phyloP scores from a whole-genome alignment of 2,329 filamentous ascomycete genomes.

The Exserohilum turcica region DNA sequence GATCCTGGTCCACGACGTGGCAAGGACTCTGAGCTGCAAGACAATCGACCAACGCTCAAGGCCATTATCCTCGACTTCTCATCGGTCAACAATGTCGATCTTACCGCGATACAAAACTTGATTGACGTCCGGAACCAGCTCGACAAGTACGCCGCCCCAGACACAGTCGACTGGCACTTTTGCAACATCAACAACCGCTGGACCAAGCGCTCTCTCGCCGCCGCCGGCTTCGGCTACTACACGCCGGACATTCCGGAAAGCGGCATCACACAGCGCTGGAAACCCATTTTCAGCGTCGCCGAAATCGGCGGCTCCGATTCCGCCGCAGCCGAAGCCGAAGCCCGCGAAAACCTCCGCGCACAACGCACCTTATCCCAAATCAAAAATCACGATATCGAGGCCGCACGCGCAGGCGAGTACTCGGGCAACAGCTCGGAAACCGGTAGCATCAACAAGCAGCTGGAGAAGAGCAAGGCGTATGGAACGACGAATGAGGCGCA shows the following conservation, averaged over 20 bases:
- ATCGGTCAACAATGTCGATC: constrained; percentile 91
- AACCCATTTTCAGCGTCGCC: constrained; percentile 90
- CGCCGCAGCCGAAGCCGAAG: constrained; percentile 73
- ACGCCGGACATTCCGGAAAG: constrained; percentile 58
- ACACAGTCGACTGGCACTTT: constrained; percentile 92
- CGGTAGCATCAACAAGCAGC: constrained; percentile 41
- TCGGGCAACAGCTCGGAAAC: constrained; percentile 25
- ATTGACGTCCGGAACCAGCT: constrained; percentile 96
- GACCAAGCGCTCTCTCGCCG: constrained; percentile 88
- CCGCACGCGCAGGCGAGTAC: constrained; percentile 17
- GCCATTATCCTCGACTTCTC: constrained; percentile 94
- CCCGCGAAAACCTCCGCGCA: constrained; percentile 61
- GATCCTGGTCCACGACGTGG: constrained; percentile 76
- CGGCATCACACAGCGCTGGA: constrained; percentile 72
- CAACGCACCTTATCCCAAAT: constrained; percentile 49
- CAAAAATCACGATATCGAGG: constrained; percentile 50
- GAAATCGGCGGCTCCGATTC: constrained; percentile 78
- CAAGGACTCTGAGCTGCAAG: constrained; percentile 50
- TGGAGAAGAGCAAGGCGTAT: constrained; percentile 41
- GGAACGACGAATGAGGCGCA: constrained; percentile 37
- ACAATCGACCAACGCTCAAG: constrained; percentile 72
- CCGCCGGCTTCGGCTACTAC: constrained; percentile 90
- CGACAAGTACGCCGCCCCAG: constrained; percentile 81
- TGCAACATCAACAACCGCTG: constrained; percentile 90
- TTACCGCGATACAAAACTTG: constrained; percentile 88